A percentile compares a stretch with the other conserved stretches of the same genome.
phyloP scores from a whole-genome alignment of 2,329 filamentous ascomycete species.

The Cladosporium sp. region DNA sequence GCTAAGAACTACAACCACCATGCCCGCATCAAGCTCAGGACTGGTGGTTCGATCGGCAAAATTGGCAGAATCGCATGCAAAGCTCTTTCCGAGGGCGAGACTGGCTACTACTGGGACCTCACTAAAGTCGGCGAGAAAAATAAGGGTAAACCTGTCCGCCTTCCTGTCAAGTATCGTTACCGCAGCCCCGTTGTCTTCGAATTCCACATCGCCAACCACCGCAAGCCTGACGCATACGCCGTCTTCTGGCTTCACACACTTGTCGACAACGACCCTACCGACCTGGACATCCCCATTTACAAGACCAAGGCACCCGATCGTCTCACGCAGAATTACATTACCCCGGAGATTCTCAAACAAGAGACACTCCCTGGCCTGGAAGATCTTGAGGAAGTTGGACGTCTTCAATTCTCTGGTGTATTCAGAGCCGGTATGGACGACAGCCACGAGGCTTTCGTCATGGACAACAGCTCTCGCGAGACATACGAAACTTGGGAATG shows the following conservation, averaged over 20 bases:
- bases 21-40: conserved; percentile 71
- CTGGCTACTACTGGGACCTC: conserved; percentile 57
- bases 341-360: conserved; percentile 65
- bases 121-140: conserved; percentile 31
- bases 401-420: conserved; percentile 71
- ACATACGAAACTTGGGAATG: conserved; percentile 95
- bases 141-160: conserved; percentile 56
- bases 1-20: conserved; percentile 59
- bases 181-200: conserved; percentile 87
- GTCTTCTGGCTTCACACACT: conserved; percentile 83
- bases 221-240: conserved; percentile 69
- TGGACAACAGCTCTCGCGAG: conserved; percentile 84
- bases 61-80: conserved; percentile 62
- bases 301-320: conserved; percentile 69
- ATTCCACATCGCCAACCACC: conserved; percentile 67
- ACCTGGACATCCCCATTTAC: conserved; percentile 90
- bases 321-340: conserved; percentile 89
- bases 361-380: conserved; percentile 64
- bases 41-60: conserved; percentile 74
- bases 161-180: conserved; percentile 89
- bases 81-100: conserved; percentile 54
- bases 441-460: conserved; percentile 76
- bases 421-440: conserved; percentile 91
- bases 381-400: conserved; percentile 73
- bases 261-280: conserved; percentile 70